These are phyloP conservation scores for Podospora anserina DNA, from an alignment of 495 filamentous ascomycete genomes.

Conservation along the genomic window DNA sequence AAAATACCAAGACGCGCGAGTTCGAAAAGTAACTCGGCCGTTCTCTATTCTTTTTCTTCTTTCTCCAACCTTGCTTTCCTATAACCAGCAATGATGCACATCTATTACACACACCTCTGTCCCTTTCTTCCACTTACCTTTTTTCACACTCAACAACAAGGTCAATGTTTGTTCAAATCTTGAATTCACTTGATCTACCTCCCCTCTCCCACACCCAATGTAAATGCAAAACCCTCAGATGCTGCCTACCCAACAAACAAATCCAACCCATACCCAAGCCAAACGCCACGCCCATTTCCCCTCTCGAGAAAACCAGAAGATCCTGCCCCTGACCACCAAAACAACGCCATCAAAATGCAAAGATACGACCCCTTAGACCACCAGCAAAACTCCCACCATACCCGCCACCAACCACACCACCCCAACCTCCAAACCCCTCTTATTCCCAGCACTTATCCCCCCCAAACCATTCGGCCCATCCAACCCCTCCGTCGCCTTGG, in stretches of 20 bases:
- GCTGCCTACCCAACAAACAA: not conserved
- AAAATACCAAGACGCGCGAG: no score
- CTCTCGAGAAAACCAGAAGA: not conserved
- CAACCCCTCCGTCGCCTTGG: slow-evolving; percentile 50
- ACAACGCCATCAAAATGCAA: slow-evolving; percentile 5
- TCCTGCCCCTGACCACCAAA: not conserved
- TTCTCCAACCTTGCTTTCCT: no score
- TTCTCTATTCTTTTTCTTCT: no score
- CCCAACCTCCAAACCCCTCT: not conserved
- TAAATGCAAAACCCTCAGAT: not conserved
- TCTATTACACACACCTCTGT: no score
- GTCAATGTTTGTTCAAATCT: not conserved
- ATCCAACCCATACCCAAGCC: not conserved
- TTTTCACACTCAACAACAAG: not conserved
- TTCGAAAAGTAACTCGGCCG: no score
- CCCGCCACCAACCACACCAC: not conserved
- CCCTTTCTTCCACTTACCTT: not conserved
- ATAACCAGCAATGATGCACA: no score
- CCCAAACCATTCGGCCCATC: slow-evolving; percentile 9
- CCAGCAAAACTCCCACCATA: not conserved
- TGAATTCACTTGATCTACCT: not conserved
- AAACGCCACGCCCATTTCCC: not conserved
- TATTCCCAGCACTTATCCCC: not conserved
- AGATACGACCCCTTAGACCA: not conserved
- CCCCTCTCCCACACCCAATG: not conserved